Evolutionary conservation across 495 filamentous ascomycete genomes (phyloP).

Genomic region (Bacidia rubella): DNA sequence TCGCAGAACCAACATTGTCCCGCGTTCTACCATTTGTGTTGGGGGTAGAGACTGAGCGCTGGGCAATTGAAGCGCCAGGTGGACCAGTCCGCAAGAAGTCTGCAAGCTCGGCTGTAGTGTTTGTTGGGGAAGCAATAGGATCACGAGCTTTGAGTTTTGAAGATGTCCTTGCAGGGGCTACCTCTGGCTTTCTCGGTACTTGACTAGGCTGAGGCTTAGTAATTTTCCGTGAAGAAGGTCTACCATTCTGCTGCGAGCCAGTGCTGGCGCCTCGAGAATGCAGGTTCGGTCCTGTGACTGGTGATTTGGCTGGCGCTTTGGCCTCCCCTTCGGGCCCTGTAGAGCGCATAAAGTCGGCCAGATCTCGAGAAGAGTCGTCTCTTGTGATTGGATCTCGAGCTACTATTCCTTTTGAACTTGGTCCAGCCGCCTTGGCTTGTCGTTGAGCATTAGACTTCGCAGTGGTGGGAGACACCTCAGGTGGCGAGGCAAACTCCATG

Average conservation of each 20-base stretch:
- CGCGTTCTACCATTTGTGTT: conserved; percentile 23
- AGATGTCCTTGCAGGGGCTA: conserved; percentile 11
- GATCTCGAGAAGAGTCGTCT: conserved; percentile 54
- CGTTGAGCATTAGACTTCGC: neutral
- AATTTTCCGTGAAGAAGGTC: conserved; percentile 10
- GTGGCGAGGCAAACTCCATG: neutral
- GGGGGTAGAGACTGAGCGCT: conserved; percentile 75
- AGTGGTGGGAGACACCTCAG: conserved; percentile 3
- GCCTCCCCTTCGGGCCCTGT: conserved; percentile 50
- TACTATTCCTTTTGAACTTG: conserved; percentile 2
- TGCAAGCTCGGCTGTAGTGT: conserved; percentile 71
- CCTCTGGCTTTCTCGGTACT: conserved; percentile 3
- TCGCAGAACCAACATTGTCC: conserved; percentile 21
- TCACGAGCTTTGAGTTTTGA: conserved; percentile 56
- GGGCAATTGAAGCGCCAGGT: conserved; percentile 69
- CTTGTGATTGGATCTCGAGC: conserved; percentile 18
- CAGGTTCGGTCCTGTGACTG: neutral
- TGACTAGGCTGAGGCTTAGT: conserved; percentile 10
- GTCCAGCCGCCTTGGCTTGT: conserved; percentile 25
- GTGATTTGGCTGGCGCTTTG: conserved; percentile 4
- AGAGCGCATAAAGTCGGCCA: conserved; percentile 75
- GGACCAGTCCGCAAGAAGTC: conserved; percentile 88
- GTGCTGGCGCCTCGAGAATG: conserved; percentile 2
- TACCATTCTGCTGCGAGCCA: conserved; percentile 1
- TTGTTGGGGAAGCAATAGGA: conserved; percentile 44